Evolutionary conservation across 116 monocot genomes (phyloP).

Genomic region (Iris pallida): DNA sequence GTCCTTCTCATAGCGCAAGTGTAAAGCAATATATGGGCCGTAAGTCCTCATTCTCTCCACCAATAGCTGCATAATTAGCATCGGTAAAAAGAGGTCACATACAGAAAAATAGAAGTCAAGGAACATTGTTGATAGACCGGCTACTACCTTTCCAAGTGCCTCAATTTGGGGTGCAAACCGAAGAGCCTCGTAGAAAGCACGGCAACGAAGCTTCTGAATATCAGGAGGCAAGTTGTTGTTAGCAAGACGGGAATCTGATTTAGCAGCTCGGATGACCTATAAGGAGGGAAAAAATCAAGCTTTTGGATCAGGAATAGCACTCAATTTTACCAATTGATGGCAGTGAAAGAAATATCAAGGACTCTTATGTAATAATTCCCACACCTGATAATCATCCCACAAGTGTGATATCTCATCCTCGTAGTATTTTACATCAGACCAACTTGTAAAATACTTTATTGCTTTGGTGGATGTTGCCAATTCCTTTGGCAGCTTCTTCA

Average conservation of each 20-base stretch:
- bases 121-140: not conserved
- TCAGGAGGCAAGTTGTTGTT: slow-evolving; percentile 88
- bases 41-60: slow-evolving; percentile 91
- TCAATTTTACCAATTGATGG: not conserved
- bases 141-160: slow-evolving; percentile 87
- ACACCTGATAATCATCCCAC: slow-evolving; percentile 80
- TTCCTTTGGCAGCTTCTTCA: slow-evolving; percentile 81
- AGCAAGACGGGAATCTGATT: slow-evolving; percentile 98
- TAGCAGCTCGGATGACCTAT: slow-evolving; percentile 88
- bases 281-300: not conserved
- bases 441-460: slow-evolving; percentile 81
- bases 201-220: slow-evolving; percentile 93
- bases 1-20: slow-evolving; percentile 98
- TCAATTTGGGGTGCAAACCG: slow-evolving; percentile 78
- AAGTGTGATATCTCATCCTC: slow-evolving; percentile 57
- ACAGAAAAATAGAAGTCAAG: not conserved
- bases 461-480: slow-evolving; percentile 51
- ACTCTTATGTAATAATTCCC: not conserved
- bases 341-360: not conserved
- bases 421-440: slow-evolving; percentile 84
- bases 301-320: not conserved
- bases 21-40: slow-evolving; percentile 91
- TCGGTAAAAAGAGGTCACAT: not conserved
- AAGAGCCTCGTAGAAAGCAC: slow-evolving; percentile 74
- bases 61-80: slow-evolving; percentile 55